Percentiles rank a stretch among this genome's conserved stretches.
These are phyloP conservation scores for Aspergillus steynii DNA, from an alignment of 495 filamentous ascomycete species.

Conservation along the genomic window DNA sequence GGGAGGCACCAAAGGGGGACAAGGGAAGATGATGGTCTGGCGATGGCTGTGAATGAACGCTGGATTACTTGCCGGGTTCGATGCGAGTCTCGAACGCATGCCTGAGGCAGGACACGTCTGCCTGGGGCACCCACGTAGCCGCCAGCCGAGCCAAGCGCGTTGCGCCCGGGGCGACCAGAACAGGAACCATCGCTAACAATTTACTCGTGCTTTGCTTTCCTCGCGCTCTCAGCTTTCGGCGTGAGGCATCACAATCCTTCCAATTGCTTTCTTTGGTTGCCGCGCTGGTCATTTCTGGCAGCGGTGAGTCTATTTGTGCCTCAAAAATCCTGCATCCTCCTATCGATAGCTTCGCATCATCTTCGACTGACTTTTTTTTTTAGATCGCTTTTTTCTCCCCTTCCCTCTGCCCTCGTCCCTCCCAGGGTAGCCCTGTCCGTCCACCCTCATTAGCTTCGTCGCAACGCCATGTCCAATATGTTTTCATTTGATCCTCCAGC, in stretches of 20 bases:
- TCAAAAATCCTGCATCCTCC: not conserved
- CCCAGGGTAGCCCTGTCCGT: conserved; percentile 27
- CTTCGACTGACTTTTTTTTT: conserved; percentile 14
- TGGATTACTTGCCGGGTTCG: conserved; percentile 25
- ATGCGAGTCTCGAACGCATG: conserved; percentile 38
- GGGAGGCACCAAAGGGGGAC: conserved; percentile 12
- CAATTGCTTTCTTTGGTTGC: not conserved
- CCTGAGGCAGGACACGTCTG: conserved; percentile 30
- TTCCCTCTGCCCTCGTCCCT: not conserved
- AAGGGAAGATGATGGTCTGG: conserved; percentile 28
- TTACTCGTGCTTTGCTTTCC: not conserved
- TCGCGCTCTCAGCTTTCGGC: not conserved
- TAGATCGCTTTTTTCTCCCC: conserved; percentile 13
- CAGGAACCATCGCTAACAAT: conserved; percentile 4
- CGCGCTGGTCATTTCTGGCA: not conserved
- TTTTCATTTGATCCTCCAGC: conserved; percentile 39
- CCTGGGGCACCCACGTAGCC: conserved; percentile 19
- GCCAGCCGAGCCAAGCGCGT: conserved; percentile 26
- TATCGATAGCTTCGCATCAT: not conserved
- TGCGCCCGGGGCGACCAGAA: not conserved
- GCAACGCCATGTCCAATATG: conserved; percentile 29
- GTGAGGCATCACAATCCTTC: not conserved
- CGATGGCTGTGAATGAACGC: conserved; percentile 2
- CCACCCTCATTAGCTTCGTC: conserved; percentile 18
- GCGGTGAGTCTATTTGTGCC: not conserved